phyloP scores from a whole-genome alignment of 257 asterid genomes.

The Dorcoceras hygrometricum region DNA sequence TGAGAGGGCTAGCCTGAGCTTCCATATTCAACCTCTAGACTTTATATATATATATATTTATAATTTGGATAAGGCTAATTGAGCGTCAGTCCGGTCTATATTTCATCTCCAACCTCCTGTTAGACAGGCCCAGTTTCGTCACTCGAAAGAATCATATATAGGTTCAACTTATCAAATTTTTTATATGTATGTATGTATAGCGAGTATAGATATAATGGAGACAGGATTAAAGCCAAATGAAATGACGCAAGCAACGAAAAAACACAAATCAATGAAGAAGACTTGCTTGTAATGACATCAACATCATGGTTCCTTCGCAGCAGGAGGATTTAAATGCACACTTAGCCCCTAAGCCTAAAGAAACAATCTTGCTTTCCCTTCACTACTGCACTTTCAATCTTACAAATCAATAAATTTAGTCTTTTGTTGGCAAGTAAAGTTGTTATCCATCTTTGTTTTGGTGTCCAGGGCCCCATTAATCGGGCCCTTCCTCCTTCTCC shows the following conservation, averaged over 20 bases:
- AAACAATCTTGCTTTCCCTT: conserved; percentile 49
- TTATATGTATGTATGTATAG: too few relatives aligned
- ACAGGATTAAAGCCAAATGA: too few relatives aligned
- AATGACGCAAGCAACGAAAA: neutral
- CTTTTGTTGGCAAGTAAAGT: conserved; percentile 26
- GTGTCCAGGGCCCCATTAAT: conserved; percentile 44
- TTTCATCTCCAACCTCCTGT: too few relatives aligned
- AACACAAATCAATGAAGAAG: neutral
- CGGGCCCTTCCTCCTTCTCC: conserved; percentile 30
- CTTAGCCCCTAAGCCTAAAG: neutral
- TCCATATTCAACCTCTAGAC: too few relatives aligned
- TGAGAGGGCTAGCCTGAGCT: too few relatives aligned
- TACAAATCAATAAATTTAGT: neutral
- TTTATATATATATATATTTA: too few relatives aligned
- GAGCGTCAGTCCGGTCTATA: too few relatives aligned
- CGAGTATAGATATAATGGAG: too few relatives aligned
- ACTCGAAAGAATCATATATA: too few relatives aligned
- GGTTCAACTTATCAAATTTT: too few relatives aligned
- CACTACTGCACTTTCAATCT: conserved; percentile 24
- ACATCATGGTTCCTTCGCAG: neutral
- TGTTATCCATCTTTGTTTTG: conserved; percentile 23
- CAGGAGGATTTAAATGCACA: neutral
- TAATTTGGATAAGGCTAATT: too few relatives aligned
- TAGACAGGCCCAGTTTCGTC: too few relatives aligned
- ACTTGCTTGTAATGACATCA: neutral